These are phyloP conservation scores for Oryza coarctata DNA, from an alignment of 176 grass and related monocot species.

Conservation along the genomic window DNA sequence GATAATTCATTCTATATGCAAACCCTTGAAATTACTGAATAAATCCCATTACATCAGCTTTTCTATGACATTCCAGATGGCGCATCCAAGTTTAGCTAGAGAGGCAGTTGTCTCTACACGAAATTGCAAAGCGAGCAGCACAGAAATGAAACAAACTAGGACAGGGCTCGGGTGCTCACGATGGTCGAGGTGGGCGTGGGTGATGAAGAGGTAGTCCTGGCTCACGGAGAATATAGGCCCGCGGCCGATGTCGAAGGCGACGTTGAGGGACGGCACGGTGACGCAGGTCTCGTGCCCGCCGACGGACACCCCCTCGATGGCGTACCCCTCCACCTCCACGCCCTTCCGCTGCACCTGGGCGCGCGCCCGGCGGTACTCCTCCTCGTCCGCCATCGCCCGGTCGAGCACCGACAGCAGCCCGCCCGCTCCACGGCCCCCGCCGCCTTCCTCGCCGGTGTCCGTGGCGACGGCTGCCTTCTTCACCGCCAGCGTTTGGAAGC, in stretches of 20 bases:
- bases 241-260: slow-evolving; percentile 87
- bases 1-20: background rate
- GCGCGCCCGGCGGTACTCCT: slow-evolving; percentile 88
- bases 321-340: slow-evolving; percentile 79
- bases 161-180: slow-evolving; percentile 44
- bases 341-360: slow-evolving; percentile 81
- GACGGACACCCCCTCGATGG: slow-evolving; percentile 82
- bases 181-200: slow-evolving; percentile 95
- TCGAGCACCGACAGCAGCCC: slow-evolving; percentile 73
- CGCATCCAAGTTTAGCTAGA: background rate
- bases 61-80: background rate
- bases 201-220: slow-evolving; percentile 96
- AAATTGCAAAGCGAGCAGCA: slow-evolving; percentile 18
- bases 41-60: background rate
- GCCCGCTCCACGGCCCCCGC: slow-evolving; percentile 2
- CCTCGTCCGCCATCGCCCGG: slow-evolving; percentile 76
- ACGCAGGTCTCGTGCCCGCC: slow-evolving; percentile 96
- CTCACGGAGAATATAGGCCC: slow-evolving; percentile 63
- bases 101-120: background rate
- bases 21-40: background rate
- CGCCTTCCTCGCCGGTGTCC: background rate
- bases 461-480: slow-evolving; percentile 41
- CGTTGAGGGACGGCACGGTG: slow-evolving; percentile 67
- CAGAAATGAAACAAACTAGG: background rate
- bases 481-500: slow-evolving; percentile 39